These are phyloP conservation scores for Aurantiochytrium sp. DNA, from an alignment of 108 stramenopile genomes.

Conservation along the genomic window DNA sequence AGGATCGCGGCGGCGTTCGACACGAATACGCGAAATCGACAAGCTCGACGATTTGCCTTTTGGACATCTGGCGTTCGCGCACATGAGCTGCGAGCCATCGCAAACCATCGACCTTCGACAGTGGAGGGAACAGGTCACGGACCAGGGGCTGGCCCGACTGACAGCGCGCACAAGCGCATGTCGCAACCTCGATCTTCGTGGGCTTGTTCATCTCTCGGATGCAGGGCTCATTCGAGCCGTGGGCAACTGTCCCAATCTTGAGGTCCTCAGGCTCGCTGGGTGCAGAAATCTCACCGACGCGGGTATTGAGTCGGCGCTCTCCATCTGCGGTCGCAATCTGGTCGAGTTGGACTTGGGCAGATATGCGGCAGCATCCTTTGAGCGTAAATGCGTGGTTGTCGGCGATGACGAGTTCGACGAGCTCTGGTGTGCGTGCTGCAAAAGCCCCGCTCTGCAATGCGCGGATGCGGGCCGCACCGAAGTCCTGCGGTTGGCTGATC, in stretches of 20 bases:
- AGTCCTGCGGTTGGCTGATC: neutral
- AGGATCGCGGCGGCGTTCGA: too few relatives aligned
- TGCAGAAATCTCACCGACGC: neutral
- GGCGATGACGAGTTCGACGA: neutral
- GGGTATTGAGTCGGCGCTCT: neutral
- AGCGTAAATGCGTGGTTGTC: neutral
- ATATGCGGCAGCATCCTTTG: neutral
- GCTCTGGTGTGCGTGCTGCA: neutral
- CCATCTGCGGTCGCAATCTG: neutral
- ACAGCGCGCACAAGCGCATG: neutral
- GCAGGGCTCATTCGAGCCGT: neutral
- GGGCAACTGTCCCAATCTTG: neutral
- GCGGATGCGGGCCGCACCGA: neutral
- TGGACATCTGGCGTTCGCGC: neutral
- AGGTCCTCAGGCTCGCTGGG: neutral
- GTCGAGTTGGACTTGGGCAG: slow-evolving; percentile 1
- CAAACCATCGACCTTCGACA: neutral
- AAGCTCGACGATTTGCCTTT: neutral
- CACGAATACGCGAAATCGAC: too few relatives aligned
- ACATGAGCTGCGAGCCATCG: neutral
- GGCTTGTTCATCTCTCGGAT: neutral
- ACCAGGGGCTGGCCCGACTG: neutral
- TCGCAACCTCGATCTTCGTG: neutral
- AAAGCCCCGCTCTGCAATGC: neutral
- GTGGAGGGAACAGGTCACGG: neutral